Conservation (phyloP, 306 rosid species). For the apple (Malus domestica) region DNA sequence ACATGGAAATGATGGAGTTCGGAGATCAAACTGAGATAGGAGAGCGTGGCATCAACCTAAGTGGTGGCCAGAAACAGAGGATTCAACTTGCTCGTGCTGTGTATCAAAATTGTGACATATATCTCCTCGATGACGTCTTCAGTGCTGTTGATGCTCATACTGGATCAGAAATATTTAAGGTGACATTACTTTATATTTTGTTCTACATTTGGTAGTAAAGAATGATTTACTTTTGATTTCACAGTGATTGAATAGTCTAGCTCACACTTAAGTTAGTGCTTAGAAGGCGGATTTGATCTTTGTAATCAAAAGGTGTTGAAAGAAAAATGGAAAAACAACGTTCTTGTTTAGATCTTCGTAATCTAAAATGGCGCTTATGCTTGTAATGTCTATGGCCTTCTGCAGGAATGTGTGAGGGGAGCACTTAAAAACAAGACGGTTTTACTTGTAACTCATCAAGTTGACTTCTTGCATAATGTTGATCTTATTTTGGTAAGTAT, state of each 20-base stretch:
- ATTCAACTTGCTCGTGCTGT: slow-evolving; percentile 94
- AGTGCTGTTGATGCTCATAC: slow-evolving; percentile 99
- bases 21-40: slow-evolving; percentile 98
- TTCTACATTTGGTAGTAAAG: not conserved
- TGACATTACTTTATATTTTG: not conserved
- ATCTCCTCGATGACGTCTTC: slow-evolving; percentile 90
- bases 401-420: slow-evolving; percentile 90
- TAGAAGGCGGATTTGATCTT: not conserved
- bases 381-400: not conserved
- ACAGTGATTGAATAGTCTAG: not conserved
- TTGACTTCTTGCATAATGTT: slow-evolving; percentile 90
- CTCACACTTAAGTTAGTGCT: not conserved
- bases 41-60: slow-evolving; percentile 94
- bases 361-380: not conserved
- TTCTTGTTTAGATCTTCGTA: not conserved
- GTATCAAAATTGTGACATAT: slow-evolving; percentile 77
- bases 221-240: not conserved
- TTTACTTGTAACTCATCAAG: slow-evolving; percentile 92
- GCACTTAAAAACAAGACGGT: slow-evolving; percentile 69
- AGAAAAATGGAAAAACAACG: not conserved
- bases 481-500: slow-evolving; percentile 65
- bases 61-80: slow-evolving; percentile 97
- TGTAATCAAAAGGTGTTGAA: not conserved
- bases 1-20: slow-evolving; percentile 85
- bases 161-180: slow-evolving; percentile 94